Evolutionary conservation across 208 protist species (phyloP).

Genomic region (Leishmania braziliensis): DNA sequence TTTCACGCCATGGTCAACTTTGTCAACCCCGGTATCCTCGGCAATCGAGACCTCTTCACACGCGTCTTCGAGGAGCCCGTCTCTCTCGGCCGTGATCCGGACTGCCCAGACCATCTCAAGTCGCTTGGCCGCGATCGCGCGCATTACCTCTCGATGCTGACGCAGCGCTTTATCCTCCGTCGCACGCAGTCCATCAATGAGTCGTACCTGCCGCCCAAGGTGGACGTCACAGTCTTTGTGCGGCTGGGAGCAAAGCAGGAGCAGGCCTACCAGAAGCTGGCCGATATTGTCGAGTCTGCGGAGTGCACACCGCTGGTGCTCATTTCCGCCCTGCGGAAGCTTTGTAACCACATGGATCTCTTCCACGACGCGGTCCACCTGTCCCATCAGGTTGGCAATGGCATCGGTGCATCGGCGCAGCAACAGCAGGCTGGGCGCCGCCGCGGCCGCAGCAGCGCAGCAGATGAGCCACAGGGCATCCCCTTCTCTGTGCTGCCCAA

Average conservation of each 20-base stretch:
- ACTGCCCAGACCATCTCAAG: constrained; percentile 65
- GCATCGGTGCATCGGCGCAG: not conserved
- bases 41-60: constrained; percentile 79
- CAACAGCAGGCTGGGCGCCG: constrained; percentile 14
- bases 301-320: constrained; percentile 80
- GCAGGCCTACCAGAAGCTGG: constrained; percentile 68
- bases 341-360: constrained; percentile 95
- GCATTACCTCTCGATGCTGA: constrained; percentile 81
- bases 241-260: constrained; percentile 66
- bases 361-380: constrained; percentile 75
- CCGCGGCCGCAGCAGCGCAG: constrained; percentile 10
- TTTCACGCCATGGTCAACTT: constrained; percentile 92
- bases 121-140: constrained; percentile 74
- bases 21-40: constrained; percentile 85
- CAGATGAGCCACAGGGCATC: constrained; percentile 37
- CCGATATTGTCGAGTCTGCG: constrained; percentile 51
- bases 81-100: constrained; percentile 61
- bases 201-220: constrained; percentile 83
- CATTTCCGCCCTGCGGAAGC: constrained; percentile 86
- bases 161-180: constrained; percentile 83
- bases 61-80: constrained; percentile 85
- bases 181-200: constrained; percentile 86
- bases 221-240: constrained; percentile 88
- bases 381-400: constrained; percentile 39
- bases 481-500: constrained; percentile 69